Conservation (phyloP, 331 rosid species). For the Malus hybrid region DNA sequence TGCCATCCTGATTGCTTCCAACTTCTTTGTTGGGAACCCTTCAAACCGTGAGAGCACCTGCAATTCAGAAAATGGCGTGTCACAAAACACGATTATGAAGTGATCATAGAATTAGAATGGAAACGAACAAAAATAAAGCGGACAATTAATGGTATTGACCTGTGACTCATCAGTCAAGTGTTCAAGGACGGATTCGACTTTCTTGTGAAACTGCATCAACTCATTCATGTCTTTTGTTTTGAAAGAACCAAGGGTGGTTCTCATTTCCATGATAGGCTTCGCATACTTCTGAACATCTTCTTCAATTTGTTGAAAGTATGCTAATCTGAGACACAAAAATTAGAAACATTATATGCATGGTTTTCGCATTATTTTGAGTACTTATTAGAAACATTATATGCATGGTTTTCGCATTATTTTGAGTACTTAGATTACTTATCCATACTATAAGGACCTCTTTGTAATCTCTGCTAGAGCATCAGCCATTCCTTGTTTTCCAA, state of each 20-base stretch:
- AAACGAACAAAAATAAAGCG: not conserved
- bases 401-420: not conserved
- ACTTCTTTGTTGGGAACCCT: constrained; percentile 67
- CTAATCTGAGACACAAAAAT: no score
- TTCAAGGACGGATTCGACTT: no score
- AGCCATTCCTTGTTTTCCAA: constrained; percentile 86
- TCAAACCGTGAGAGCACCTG: constrained; percentile 74
- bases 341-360: no score
- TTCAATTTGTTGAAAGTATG: no score
- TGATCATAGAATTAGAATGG: not conserved
- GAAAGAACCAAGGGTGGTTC: no score
- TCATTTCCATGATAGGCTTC: no score
- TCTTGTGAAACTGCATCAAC: no score
- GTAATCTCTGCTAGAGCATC: constrained; percentile 91
- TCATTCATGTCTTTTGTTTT: no score
- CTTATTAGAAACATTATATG: no score
- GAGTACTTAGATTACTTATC: not conserved
- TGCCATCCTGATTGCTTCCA: constrained; percentile 70
- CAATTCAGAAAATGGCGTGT: not conserved
- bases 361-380: no score
- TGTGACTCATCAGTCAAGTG: no score
- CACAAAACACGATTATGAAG: not conserved
- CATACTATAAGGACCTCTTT: constrained; percentile 32
- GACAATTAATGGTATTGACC: not conserved
- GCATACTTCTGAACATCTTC: no score